These are phyloP conservation scores for Phytophthora hibernalis DNA, from an alignment of 352 stramenopile genomes.

Conservation along the genomic window DNA sequence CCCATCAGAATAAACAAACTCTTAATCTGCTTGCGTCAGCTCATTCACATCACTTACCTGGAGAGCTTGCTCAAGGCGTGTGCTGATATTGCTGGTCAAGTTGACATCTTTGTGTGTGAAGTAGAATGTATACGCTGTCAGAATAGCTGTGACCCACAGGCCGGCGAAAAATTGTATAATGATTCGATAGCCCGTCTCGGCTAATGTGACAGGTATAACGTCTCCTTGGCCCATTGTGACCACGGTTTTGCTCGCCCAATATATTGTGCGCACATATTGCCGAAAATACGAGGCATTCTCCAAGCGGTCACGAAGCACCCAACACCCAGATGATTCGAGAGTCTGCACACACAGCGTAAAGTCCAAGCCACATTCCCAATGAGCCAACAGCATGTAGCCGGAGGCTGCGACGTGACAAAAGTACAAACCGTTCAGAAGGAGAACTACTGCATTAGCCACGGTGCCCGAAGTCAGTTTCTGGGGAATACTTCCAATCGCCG, in stretches of 20 bases:
- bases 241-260: conserved; percentile 79
- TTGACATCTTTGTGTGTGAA: conserved; percentile 73
- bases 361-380: conserved; percentile 47
- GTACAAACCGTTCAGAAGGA: conserved; percentile 61
- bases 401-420: conserved; percentile 60
- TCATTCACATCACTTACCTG: conserved; percentile 33
- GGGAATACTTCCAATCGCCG: conserved; percentile 27
- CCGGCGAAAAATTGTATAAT: conserved; percentile 67
- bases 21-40: neutral
- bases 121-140: conserved; percentile 77
- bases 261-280: conserved; percentile 67
- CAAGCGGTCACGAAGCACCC: conserved; percentile 69
- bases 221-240: conserved; percentile 77
- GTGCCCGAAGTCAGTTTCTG: conserved; percentile 34
- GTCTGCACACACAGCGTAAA: conserved; percentile 43
- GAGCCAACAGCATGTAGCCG: conserved; percentile 71
- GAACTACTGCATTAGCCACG: conserved; percentile 44
- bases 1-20: neutral
- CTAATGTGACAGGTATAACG: conserved; percentile 59
- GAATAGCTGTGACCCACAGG: conserved; percentile 72
- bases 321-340: conserved; percentile 39
- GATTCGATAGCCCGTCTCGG: conserved; percentile 67
- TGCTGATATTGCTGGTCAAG: conserved; percentile 71
- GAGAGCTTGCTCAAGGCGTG: conserved; percentile 56
- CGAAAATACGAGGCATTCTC: conserved; percentile 51